Evolutionary conservation across 352 stramenopile species (phyloP).

Genomic region (Globisporangium nunn): DNA sequence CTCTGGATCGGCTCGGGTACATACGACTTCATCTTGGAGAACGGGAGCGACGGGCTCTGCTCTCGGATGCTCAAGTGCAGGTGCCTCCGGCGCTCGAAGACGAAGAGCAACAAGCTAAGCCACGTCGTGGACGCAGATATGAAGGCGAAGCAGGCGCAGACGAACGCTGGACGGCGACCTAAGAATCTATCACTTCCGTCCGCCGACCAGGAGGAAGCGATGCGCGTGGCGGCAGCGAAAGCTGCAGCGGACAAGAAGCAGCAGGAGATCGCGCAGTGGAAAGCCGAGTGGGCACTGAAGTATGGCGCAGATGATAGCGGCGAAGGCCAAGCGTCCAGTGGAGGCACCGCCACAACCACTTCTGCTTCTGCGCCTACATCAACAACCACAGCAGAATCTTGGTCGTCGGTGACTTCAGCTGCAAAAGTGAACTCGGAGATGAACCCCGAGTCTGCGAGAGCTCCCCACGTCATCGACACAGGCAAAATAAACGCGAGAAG

Average conservation of each 20-base stretch:
- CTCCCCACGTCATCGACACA: neutral
- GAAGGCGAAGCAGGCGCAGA: conserved; percentile 7
- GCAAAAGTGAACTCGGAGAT: neutral
- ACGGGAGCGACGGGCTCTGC: conserved; percentile 66
- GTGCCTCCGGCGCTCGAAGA: conserved; percentile 38
- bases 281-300: conserved; percentile 33
- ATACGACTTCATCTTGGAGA: conserved; percentile 82
- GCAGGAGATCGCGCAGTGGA: conserved; percentile 28
- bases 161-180: neutral
- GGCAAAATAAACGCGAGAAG: conserved; percentile 10
- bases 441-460: neutral
- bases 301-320: conserved; percentile 20
- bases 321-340: neutral
- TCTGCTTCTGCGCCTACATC: neutral
- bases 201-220: conserved; percentile 1
- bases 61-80: conserved; percentile 72
- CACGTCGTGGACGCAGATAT: conserved; percentile 25
- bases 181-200: neutral
- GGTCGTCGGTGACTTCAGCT: neutral
- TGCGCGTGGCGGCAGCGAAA: conserved; percentile 3
- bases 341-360: neutral
- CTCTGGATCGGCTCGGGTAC: conserved; percentile 61
- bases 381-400: neutral
- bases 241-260: conserved; percentile 19
- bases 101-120: conserved; percentile 33